Evolutionary conservation across 441 rosid genomes (phyloP).

Genomic region (Gossypium gossypioides): DNA sequence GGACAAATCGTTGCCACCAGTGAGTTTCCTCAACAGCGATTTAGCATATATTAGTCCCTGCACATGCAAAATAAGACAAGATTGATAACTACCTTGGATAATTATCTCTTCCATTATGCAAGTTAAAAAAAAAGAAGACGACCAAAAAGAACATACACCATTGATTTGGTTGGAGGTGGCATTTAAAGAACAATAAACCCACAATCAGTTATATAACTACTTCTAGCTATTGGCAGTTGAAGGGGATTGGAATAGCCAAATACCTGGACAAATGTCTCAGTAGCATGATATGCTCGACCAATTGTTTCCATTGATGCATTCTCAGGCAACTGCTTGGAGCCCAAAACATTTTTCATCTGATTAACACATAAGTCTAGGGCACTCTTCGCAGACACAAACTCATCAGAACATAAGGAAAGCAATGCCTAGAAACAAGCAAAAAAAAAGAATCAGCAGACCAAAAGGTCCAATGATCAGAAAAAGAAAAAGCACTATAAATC

Average conservation of each 20-base stretch:
- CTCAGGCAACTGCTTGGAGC: conserved; percentile 76
- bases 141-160: neutral
- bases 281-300: conserved; percentile 87
- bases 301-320: conserved; percentile 84
- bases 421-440: conserved; percentile 53
- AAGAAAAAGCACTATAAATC: neutral
- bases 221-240: neutral
- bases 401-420: conserved; percentile 89
- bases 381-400: conserved; percentile 70
- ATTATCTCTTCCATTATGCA: neutral
- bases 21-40: conserved; percentile 70
- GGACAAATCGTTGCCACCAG: conserved; percentile 50
- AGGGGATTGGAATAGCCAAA: conserved; percentile 8
- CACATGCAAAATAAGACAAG: conserved; percentile 17
- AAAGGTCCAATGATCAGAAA: neutral
- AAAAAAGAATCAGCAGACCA: conserved; percentile 1
- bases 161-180: neutral
- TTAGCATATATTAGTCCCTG: conserved; percentile 88
- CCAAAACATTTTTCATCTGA: conserved; percentile 78
- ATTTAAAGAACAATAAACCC: conserved; percentile 4
- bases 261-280: conserved; percentile 94
- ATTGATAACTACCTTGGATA: conserved; percentile 6
- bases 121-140: neutral
- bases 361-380: conserved; percentile 73
- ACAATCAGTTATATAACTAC: conserved; percentile 3